A percentile compares a stretch with the other conserved stretches of the same genome.
These are phyloP conservation scores for Tetratostichococcus sp. DNA, from an alignment of 139 green algal genomes.

Conservation along the genomic window DNA sequence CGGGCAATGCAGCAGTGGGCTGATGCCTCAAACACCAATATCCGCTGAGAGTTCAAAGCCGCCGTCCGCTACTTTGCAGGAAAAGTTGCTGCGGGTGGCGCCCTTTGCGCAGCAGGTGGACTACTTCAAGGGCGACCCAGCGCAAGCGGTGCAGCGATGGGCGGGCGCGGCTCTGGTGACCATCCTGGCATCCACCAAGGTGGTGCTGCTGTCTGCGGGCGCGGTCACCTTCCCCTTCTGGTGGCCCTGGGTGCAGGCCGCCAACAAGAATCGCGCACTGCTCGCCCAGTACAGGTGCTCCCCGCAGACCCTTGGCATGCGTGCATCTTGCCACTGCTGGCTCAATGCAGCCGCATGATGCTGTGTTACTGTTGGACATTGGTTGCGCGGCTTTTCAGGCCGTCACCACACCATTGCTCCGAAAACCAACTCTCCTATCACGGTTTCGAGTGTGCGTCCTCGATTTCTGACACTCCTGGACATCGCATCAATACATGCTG, in stretches of 20 bases:
- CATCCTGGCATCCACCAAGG: conserved; percentile 4
- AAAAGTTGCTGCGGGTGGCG: conserved; percentile 1
- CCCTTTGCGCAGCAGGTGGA: conserved; percentile 9
- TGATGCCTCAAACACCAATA: no score
- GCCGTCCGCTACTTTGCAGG: not conserved
- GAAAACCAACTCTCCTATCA: no score
- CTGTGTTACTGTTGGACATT: no score
- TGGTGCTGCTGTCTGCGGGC: conserved; percentile 3
- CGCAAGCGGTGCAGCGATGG: conserved; percentile 2
- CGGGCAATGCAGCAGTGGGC: no score
- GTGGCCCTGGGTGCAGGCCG: conserved; percentile 12
- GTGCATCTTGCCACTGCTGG: not conserved
- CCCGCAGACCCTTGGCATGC: no score
- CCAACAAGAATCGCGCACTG: conserved; percentile 8
- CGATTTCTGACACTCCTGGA: no score
- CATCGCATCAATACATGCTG: no score
- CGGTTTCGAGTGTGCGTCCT: no score
- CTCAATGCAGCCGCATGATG: no score
- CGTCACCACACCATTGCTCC: no score
- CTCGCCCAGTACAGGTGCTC: conserved; percentile 9
- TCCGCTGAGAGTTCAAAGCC: not conserved
- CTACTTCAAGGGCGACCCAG: conserved; percentile 11
- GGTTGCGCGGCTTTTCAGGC: no score
- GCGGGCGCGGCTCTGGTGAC: conserved; percentile 3
- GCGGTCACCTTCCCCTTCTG: conserved; percentile 15